Conservation (phyloP, 805 yeast species). For the Yarrowia deformans region DNA sequence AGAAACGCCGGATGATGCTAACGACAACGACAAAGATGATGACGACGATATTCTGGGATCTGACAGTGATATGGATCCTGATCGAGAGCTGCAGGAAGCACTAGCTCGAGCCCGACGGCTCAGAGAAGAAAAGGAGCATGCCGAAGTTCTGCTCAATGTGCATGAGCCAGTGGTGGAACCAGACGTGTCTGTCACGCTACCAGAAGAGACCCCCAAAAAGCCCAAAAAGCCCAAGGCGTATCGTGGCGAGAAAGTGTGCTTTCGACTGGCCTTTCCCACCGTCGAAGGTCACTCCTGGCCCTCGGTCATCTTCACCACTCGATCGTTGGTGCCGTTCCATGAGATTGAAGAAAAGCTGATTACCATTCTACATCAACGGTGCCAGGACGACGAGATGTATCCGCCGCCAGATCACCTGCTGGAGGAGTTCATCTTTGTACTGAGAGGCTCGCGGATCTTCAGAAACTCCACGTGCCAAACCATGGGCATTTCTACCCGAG, state of each 20-base stretch:
- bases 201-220: not conserved
- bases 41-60: not conserved
- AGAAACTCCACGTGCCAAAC: conserved; percentile 8
- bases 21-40: not conserved
- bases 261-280: not conserved
- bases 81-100: conserved; percentile 1
- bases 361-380: not conserved
- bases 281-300: conserved; percentile 1
- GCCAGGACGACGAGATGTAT: not conserved
- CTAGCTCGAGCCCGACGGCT: conserved; percentile 7
- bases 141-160: not conserved
- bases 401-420: conserved; percentile 7
- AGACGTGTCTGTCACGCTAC: not conserved
- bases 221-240: not conserved
- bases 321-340: conserved; percentile 13
- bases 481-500: conserved; percentile 4
- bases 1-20: not conserved
- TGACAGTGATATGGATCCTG: not conserved
- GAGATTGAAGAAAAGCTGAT: conserved; percentile 17
- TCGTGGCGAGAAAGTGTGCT: conserved; percentile 22
- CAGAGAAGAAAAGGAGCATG: not conserved
- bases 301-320: conserved; percentile 1
- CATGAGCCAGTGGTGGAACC: not conserved
- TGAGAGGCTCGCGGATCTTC: conserved; percentile 11
- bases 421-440: conserved; percentile 4